Evolutionary conservation across 2,329 filamentous ascomycete genomes (phyloP).

Genomic region (Penicillium sp.): DNA sequence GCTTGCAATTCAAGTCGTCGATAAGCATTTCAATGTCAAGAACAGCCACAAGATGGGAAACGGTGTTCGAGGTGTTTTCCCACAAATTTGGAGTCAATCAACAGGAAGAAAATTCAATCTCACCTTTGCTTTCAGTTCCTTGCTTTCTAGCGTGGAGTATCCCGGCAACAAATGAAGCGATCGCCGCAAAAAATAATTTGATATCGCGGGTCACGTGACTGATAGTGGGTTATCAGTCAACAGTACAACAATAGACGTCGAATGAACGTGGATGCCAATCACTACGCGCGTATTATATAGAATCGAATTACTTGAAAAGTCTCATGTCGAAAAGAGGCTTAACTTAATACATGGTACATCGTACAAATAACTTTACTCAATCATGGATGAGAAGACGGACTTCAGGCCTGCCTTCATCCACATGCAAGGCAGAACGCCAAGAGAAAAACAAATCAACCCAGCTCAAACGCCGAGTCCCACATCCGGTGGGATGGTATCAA

Average conservation of each 20-base stretch:
- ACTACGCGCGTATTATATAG: not conserved
- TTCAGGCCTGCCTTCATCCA: conserved; percentile 12
- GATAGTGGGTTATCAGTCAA: conserved; percentile 12
- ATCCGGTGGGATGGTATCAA: conserved; percentile 16
- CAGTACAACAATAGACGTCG: not conserved
- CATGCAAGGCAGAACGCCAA: conserved; percentile 11
- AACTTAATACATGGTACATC: conserved; percentile 16
- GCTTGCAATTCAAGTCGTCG: not conserved
- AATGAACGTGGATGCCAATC: not conserved
- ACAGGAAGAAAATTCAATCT: not conserved
- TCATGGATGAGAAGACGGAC: not conserved
- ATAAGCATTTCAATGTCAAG: conserved; percentile 13
- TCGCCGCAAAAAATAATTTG: conserved; percentile 25
- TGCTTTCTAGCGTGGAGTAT: conserved; percentile 11
- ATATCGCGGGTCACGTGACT: conserved; percentile 25
- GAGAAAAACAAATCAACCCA: conserved; percentile 10
- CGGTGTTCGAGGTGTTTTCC: not conserved
- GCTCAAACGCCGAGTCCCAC: conserved; percentile 21
- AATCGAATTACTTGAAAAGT: not conserved
- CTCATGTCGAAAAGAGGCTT: not conserved
- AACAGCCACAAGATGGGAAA: not conserved
- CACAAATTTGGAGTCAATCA: not conserved
- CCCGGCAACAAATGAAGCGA: conserved; percentile 7
- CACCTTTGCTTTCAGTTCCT: conserved; percentile 17
- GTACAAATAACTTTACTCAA: conserved; percentile 2